phyloP scores from a whole-genome alignment of 805 yeast genomes.

The Wickerhamomyces canadensis region DNA sequence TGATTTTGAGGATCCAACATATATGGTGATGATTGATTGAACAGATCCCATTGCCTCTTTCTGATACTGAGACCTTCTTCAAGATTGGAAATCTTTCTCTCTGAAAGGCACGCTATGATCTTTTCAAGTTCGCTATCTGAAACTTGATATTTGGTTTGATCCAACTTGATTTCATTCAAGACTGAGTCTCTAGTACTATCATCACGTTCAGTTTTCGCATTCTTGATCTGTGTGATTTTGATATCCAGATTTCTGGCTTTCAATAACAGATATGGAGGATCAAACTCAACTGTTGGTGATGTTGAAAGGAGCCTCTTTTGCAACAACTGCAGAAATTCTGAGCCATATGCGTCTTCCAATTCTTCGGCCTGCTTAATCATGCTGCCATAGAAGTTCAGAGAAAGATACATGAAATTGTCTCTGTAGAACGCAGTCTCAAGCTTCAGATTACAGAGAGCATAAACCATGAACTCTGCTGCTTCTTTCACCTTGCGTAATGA shows the following conservation, averaged over 20 bases:
- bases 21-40: slow-evolving; percentile 44
- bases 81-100: slow-evolving; percentile 26
- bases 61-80: slow-evolving; percentile 27
- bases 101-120: slow-evolving; percentile 27
- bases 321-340: slow-evolving; percentile 34
- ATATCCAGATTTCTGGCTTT: slow-evolving; percentile 50
- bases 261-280: slow-evolving; percentile 57
- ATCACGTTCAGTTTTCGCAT: slow-evolving; percentile 18
- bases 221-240: slow-evolving; percentile 23
- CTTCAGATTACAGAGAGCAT: slow-evolving; percentile 70
- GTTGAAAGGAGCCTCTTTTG: slow-evolving; percentile 59
- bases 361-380: slow-evolving; percentile 14
- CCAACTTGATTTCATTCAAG: slow-evolving; percentile 22
- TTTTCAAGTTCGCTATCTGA: slow-evolving; percentile 26
- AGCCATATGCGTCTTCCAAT: slow-evolving; percentile 26
- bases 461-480: slow-evolving; percentile 74
- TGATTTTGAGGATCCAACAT: slow-evolving; percentile 67
- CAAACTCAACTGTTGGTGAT: slow-evolving; percentile 79
- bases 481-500: slow-evolving; percentile 63
- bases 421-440: slow-evolving; percentile 72
- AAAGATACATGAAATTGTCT: slow-evolving; percentile 57
- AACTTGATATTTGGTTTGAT: slow-evolving; percentile 3
- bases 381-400: slow-evolving; percentile 31
- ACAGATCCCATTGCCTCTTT: slow-evolving; percentile 64
- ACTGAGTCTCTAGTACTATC: slow-evolving; percentile 17